Evolutionary conservation across 805 yeast genomes (phyloP).

Genomic region (Candida awuae): DNA sequence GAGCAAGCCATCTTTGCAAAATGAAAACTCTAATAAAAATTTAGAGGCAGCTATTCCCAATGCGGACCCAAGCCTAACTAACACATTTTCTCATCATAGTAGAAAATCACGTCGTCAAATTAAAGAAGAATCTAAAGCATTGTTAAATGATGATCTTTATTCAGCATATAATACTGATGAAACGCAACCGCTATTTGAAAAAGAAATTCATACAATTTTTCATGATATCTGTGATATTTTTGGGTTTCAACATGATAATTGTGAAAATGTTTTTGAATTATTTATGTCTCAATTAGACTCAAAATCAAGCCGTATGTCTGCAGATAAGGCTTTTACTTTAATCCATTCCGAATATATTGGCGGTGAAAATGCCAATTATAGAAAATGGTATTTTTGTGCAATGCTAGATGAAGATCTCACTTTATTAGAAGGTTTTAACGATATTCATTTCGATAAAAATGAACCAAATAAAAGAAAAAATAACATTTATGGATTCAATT

Average conservation of each 20-base stretch:
- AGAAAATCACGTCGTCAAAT: background rate
- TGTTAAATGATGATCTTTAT: slow-evolving; percentile 33
- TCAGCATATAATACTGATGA: slow-evolving; percentile 53
- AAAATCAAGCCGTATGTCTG: slow-evolving; percentile 70
- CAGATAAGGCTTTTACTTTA: slow-evolving; percentile 61
- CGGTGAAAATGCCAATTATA: slow-evolving; percentile 78
- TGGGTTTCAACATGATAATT: slow-evolving; percentile 80
- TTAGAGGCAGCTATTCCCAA: background rate
- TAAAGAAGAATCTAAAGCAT: slow-evolving; percentile 4
- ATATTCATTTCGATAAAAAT: slow-evolving; percentile 48
- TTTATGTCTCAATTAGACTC: slow-evolving; percentile 79
- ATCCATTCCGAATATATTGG: slow-evolving; percentile 90
- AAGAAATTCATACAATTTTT: slow-evolving; percentile 56
- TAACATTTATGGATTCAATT: slow-evolving; percentile 16
- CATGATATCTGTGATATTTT: slow-evolving; percentile 49
- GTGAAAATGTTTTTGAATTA: slow-evolving; percentile 73
- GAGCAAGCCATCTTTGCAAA: too few species aligned
- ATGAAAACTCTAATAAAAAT: too few species aligned
- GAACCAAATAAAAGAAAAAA: slow-evolving; percentile 60
- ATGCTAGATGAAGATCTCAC: slow-evolving; percentile 70
- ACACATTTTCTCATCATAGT: background rate
- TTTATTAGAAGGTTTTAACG: slow-evolving; percentile 47
- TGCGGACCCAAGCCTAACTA: background rate
- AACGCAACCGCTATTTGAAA: slow-evolving; percentile 65
- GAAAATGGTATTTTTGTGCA: slow-evolving; percentile 89